Percentiles rank a stretch among this genome's conserved stretches.
phyloP scores from a whole-genome alignment of 257 asterid genomes.

The Scutellaria barbata region DNA sequence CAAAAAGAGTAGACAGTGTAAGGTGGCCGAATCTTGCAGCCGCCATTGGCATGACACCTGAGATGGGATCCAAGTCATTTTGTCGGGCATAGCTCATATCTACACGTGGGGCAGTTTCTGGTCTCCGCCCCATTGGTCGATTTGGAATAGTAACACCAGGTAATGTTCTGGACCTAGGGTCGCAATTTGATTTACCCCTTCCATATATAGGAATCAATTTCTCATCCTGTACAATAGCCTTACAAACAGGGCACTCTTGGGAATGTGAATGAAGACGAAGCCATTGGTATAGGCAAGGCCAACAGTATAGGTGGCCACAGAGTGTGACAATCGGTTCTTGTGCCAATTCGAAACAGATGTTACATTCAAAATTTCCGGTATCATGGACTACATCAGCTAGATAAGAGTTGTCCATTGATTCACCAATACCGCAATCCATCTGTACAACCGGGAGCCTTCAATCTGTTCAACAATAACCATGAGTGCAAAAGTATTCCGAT shows the following conservation, averaged over 20 bases:
- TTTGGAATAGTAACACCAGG: conserved; percentile 61
- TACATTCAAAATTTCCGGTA: conserved; percentile 77
- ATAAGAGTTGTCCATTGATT: conserved; percentile 40
- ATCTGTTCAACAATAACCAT: conserved; percentile 23
- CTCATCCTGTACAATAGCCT: conserved; percentile 73
- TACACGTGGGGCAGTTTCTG: conserved; percentile 63
- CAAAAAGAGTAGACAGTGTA: conserved; percentile 62
- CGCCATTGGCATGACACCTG: conserved; percentile 57
- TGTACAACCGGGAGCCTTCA: conserved; percentile 37
- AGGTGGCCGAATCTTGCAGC: conserved; percentile 66
- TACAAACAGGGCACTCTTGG: conserved; percentile 92
- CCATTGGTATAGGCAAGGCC: conserved; percentile 97
- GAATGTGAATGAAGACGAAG: conserved; percentile 77
- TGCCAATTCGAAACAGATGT: conserved; percentile 90
- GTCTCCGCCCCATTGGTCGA: conserved; percentile 75
- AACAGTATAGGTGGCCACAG: conserved; percentile 96
- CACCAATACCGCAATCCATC: conserved; percentile 59
- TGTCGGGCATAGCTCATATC: conserved; percentile 54
- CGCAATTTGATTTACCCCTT: conserved; percentile 69
- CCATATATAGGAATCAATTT: conserved; percentile 87
- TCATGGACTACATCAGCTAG: conserved; percentile 52
- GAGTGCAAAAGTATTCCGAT: background rate
- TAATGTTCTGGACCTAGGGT: conserved; percentile 51
- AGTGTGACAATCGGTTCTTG: conserved; percentile 89
- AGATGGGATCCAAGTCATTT: conserved; percentile 56